Evolutionary conservation across 768 basidiomycete genomes (phyloP).

Genomic region (Collybia sordida): DNA sequence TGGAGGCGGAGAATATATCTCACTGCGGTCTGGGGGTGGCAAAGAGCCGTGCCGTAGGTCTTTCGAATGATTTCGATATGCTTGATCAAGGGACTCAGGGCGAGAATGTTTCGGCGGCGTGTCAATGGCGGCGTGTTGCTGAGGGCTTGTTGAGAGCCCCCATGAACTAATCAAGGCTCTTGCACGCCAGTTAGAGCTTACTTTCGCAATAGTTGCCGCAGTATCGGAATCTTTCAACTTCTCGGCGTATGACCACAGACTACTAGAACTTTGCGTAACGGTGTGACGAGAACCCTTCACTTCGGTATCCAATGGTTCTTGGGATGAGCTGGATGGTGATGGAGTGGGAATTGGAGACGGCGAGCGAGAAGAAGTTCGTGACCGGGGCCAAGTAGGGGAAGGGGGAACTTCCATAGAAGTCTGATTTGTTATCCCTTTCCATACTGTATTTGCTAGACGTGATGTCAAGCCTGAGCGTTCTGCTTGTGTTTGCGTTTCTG

Average conservation of each 20-base stretch:
- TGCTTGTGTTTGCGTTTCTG: conserved; percentile 32
- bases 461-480: conserved; percentile 40
- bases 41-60: conserved; percentile 37
- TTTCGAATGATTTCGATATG: not conserved
- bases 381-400: conserved; percentile 34
- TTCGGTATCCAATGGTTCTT: conserved; percentile 3
- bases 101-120: conserved; percentile 5
- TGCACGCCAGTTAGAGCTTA: conserved; percentile 75
- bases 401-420: conserved; percentile 66
- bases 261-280: conserved; percentile 28
- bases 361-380: conserved; percentile 23
- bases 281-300: conserved; percentile 1
- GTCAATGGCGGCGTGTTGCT: conserved; percentile 9
- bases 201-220: conserved; percentile 68
- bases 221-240: conserved; percentile 74
- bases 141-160: conserved; percentile 19
- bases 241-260: conserved; percentile 70
- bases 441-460: conserved; percentile 61
- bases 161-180: conserved; percentile 52
- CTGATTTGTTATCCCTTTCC: conserved; percentile 78
- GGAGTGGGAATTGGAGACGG: conserved; percentile 16
- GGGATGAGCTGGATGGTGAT: not conserved
- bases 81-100: conserved; percentile 8
- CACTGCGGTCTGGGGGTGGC: conserved; percentile 33
- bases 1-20: conserved; percentile 51